Percentiles rank a stretch among this genome's conserved stretches.
These are phyloP conservation scores for Pyrenophora seminiperda DNA, from an alignment of 2,329 filamentous ascomycete species.

Conservation along the genomic window DNA sequence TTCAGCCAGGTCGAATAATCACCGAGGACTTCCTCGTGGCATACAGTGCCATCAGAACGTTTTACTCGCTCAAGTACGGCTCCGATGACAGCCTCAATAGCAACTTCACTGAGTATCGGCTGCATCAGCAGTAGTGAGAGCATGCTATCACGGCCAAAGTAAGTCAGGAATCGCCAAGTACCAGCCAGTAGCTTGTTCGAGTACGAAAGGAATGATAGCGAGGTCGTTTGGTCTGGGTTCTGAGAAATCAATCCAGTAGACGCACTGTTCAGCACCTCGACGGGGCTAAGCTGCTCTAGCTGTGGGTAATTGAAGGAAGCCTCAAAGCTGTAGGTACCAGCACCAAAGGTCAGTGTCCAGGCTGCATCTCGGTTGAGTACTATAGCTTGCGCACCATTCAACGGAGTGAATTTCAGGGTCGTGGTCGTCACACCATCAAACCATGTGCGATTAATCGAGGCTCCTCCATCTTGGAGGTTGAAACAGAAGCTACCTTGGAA, in stretches of 20 bases:
- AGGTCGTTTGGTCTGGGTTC: constrained; percentile 55
- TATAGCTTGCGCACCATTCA: constrained; percentile 26
- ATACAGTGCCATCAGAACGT: constrained; percentile 63
- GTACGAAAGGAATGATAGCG: constrained; percentile 68
- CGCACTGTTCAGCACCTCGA: constrained; percentile 57
- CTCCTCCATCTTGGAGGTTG: constrained; percentile 50
- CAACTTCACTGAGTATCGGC: constrained; percentile 61
- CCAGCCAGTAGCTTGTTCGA: constrained; percentile 66
- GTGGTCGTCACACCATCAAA: constrained; percentile 66
- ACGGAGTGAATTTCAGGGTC: constrained; percentile 53
- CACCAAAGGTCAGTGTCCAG: constrained; percentile 54
- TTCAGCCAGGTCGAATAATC: constrained; percentile 69
- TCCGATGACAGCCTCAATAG: constrained; percentile 65
- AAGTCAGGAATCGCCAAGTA: constrained; percentile 69
- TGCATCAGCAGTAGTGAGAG: constrained; percentile 64
- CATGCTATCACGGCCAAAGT: constrained; percentile 70
- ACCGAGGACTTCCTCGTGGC: constrained; percentile 69
- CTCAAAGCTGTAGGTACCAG: constrained; percentile 63
- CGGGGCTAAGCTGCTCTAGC: constrained; percentile 58
- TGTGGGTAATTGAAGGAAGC: constrained; percentile 68
- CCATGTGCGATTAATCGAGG: constrained; percentile 61
- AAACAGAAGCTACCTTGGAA: constrained; percentile 62
- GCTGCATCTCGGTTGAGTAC: constrained; percentile 31
- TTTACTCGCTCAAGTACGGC: constrained; percentile 67
- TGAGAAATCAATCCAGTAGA: constrained; percentile 55